Conservation (phyloP, 2,329 filamentous ascomycete species). For the Fusarium algeriense region DNA sequence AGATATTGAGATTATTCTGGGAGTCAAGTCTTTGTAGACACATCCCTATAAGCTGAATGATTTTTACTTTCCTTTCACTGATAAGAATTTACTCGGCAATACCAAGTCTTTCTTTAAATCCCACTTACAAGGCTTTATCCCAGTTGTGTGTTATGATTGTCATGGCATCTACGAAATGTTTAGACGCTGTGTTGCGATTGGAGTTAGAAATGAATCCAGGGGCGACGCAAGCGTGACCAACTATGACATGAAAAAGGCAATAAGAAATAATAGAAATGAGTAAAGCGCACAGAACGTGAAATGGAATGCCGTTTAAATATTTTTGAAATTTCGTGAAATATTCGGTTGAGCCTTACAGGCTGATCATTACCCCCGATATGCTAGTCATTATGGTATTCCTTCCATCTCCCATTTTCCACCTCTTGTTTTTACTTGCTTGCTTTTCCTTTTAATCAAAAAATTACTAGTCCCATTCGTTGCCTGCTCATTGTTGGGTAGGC, state of each 20-base stretch:
- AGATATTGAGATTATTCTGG: no score
- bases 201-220: no score
- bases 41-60: no score
- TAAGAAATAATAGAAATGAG: background rate
- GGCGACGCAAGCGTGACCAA: background rate
- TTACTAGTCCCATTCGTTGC: background rate
- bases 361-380: conserved; percentile 1
- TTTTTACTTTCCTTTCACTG: no score
- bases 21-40: no score
- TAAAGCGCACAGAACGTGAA: background rate
- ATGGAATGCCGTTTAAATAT: conserved; percentile 7
- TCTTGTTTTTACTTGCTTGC: conserved; percentile 7
- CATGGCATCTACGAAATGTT: no score
- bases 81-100: no score
- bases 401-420: conserved; percentile 6
- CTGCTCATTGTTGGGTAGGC: conserved; percentile 68
- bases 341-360: conserved; percentile 9
- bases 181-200: no score
- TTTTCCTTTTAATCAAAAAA: background rate
- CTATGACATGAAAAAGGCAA: background rate
- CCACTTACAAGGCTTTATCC: no score
- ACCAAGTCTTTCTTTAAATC: no score
- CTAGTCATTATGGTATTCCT: conserved; percentile 33
- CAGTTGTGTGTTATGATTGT: no score
- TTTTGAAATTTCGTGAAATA: conserved; percentile 27